Conservation (phyloP, 495 filamentous ascomycete genomes). For the Penicillium canariense region DNA sequence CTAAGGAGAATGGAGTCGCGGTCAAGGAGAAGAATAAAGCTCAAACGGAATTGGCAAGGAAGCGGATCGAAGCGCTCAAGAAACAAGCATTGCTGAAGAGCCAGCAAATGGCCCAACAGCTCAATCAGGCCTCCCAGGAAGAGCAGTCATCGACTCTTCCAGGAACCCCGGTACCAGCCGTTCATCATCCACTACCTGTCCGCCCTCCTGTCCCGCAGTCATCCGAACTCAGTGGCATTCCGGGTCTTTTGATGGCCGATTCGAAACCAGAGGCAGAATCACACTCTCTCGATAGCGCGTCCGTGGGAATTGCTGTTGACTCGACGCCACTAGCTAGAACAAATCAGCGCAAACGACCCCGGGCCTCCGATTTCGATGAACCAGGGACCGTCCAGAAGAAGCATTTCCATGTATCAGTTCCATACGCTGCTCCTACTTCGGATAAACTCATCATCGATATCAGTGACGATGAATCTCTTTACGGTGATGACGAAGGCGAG, state of each 20-base stretch:
- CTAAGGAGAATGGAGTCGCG: slow-evolving; percentile 27
- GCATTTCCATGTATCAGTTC: slow-evolving; percentile 45
- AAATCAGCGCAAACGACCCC: slow-evolving; percentile 72
- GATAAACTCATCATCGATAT: slow-evolving; percentile 67
- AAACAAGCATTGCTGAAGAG: slow-evolving; percentile 37
- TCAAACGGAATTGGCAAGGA: slow-evolving; percentile 52
- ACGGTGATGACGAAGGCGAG: slow-evolving; percentile 41
- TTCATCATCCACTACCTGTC: slow-evolving; percentile 45
- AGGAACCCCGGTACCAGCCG: slow-evolving; percentile 7
- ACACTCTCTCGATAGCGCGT: slow-evolving; percentile 6
- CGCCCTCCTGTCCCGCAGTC: slow-evolving; percentile 38
- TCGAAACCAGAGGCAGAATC: slow-evolving; percentile 12
- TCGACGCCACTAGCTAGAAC: slow-evolving; percentile 26
- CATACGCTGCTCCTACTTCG: slow-evolving; percentile 6
- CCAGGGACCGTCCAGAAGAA: slow-evolving; percentile 54
- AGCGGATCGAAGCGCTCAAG: slow-evolving; percentile 52
- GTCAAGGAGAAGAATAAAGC: slow-evolving; percentile 54
- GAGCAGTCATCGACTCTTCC: neutral
- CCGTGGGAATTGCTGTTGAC: slow-evolving; percentile 19
- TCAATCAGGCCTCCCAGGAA: slow-evolving; percentile 3
- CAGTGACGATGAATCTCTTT: slow-evolving; percentile 61
- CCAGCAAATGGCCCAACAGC: slow-evolving; percentile 29
- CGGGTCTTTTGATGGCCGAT: slow-evolving; percentile 52
- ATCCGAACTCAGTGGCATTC: slow-evolving; percentile 38
- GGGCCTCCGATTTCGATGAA: slow-evolving; percentile 76